Conservation (phyloP, 805 yeast species). For the Candida incommunis region DNA sequence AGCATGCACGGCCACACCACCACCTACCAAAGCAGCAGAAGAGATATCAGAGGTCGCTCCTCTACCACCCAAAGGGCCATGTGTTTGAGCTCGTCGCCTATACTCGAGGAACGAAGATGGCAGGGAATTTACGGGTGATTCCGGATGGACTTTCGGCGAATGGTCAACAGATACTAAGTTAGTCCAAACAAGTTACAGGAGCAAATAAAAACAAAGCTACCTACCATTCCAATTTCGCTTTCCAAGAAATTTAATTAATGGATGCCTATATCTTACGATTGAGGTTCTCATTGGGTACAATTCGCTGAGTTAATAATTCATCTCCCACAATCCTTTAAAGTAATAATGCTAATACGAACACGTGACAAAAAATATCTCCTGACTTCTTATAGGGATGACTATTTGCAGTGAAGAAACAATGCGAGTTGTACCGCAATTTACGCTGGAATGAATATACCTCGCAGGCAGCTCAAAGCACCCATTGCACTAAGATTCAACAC, state of each 20-base stretch:
- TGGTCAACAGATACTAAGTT: background rate
- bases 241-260: background rate
- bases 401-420: too few species aligned
- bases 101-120: constrained; percentile 18
- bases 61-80: constrained; percentile 20
- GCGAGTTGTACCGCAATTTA: too few species aligned
- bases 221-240: background rate
- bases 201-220: background rate
- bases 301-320: too few species aligned
- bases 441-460: too few species aligned
- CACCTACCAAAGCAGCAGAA: constrained; percentile 12
- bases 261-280: background rate
- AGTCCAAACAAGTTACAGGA: background rate
- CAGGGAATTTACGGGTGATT: background rate
- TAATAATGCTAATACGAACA: too few species aligned
- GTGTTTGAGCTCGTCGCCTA: constrained; percentile 19
- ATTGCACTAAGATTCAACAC: too few species aligned
- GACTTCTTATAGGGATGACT: too few species aligned
- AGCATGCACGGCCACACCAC: constrained; percentile 33
- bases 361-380: too few species aligned
- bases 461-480: too few species aligned
- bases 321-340: too few species aligned
- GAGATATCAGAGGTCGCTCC: constrained; percentile 7
- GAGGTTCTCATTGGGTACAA: background rate
- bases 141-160: background rate